Evolutionary conservation across 1,139 yeast genomes (phyloP).

Genomic region (Blastobotrys elegans): DNA sequence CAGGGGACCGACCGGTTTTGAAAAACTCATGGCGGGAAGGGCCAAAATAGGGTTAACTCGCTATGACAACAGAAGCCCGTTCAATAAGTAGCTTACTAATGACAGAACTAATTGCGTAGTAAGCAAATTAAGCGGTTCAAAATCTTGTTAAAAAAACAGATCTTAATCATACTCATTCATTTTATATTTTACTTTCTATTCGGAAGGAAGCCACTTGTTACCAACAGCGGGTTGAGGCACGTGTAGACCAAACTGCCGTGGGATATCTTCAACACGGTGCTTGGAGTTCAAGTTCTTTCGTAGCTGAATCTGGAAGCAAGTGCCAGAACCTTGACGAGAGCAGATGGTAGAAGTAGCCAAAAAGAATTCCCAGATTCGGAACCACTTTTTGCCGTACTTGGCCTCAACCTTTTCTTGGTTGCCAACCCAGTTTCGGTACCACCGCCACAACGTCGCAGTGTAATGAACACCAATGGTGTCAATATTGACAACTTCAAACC

Average conservation of each 20-base stretch:
- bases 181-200: too few species aligned
- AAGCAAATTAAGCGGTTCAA: too few species aligned
- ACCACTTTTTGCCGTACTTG: slow-evolving; percentile 89
- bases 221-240: slow-evolving; percentile 55
- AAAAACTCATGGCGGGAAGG: too few species aligned
- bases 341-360: slow-evolving; percentile 76
- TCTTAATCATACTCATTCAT: too few species aligned
- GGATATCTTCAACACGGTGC: slow-evolving; percentile 79
- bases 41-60: too few species aligned
- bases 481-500: slow-evolving; percentile 77
- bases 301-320: slow-evolving; percentile 85
- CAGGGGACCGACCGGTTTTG: too few species aligned
- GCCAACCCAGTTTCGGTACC: slow-evolving; percentile 94
- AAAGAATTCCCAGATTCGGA: slow-evolving; percentile 90
- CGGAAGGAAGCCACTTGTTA: slow-evolving; percentile 40
- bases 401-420: slow-evolving; percentile 71
- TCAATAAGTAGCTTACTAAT: too few species aligned
- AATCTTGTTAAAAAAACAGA: too few species aligned
- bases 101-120: too few species aligned
- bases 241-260: slow-evolving; percentile 70
- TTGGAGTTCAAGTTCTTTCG: slow-evolving; percentile 84
- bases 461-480: slow-evolving; percentile 93
- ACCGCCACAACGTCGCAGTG: slow-evolving; percentile 86
- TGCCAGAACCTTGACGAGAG: slow-evolving; percentile 90
- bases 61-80: too few species aligned